Base-by-base conservation (phyloP, 2,329 filamentous ascomycete species). In the Calonectria hawksworthii region DNA sequence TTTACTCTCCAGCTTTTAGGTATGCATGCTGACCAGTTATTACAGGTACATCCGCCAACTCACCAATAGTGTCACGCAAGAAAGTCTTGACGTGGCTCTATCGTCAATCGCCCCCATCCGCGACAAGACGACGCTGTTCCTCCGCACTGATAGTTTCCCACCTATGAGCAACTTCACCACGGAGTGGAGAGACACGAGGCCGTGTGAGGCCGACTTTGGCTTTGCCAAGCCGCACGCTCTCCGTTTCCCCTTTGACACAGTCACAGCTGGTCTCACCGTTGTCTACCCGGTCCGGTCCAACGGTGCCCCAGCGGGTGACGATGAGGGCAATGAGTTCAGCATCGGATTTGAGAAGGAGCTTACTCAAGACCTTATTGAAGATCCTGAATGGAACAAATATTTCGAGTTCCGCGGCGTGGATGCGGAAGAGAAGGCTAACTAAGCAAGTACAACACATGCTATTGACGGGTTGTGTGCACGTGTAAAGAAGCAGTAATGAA, bases 271-370 rank as follows among this genome's bases (percentile, higher is more conserved):
- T 5, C 21, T 61, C 4, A 38, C 54, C 13, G 34, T 61, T 13
- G 34, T 61, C 34, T 38, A 61, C 14, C 54, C 54, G 3, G 54
- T 61, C 4, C 32, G 54, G 10, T 26, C 54, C 11, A 61, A 61
- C 5, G 54, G 54, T 18, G 54, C 54, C 13, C 54, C 54, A 11
- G 54, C 54, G n/a, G 54, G 54, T 38, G 54, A 61, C 4, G 32
- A 61, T 38, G 54, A 61, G 8, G 54, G 54, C n/a, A 61, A 61
- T 10, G 54, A 61, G 54, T 61, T 61, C 38, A 26, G 34, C 10
- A 61, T 61, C 14, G 32, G 30, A 8, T 59, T 59, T 14, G 54
- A 59, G 11, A 59, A 59, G 32, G 54, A 59, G 23, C 30, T 59
- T 36, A 11, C 32, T 26, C 32, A 59, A 7, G 54, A 38, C 4